Conservation (phyloP, 192 early-diverging fungal genomes). For the Coemansia sp. region DNA sequence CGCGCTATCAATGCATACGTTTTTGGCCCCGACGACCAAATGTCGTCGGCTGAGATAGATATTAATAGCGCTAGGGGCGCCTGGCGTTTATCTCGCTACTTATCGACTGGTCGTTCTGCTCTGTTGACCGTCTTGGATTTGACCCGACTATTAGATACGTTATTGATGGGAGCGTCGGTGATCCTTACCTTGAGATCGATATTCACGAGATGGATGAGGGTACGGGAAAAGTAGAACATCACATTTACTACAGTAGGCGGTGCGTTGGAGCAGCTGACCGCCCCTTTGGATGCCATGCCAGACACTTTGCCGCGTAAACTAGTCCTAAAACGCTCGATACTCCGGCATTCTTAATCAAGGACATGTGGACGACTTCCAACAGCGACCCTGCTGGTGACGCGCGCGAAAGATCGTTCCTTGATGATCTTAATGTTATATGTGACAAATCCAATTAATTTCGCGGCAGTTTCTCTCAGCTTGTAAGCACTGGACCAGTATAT, state of each 20-base stretch:
- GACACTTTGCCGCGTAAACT: conserved; percentile 14
- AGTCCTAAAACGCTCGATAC: neutral
- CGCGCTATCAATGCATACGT: neutral
- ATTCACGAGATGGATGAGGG: neutral
- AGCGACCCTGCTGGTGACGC: neutral
- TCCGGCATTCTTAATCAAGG: conserved; percentile 19
- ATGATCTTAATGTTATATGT: no score
- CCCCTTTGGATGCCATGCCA: conserved; percentile 3
- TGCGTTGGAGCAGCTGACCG: neutral
- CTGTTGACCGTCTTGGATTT: neutral
- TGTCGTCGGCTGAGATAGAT: conserved; percentile 10
- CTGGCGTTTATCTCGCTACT: neutral
- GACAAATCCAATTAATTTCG: neutral
- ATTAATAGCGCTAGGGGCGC: neutral
- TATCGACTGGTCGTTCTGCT: conserved; percentile 17
- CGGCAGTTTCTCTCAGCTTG: neutral
- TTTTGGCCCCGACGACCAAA: neutral
- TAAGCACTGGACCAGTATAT: neutral
- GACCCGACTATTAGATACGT: conserved; percentile 8
- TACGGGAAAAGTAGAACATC: neutral
- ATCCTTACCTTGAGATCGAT: neutral
- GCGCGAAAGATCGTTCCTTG: no score
- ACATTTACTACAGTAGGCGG: neutral
- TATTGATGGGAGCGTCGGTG: neutral
- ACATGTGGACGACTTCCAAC: conserved; percentile 24